Conservation (phyloP, 1,284 basidiomycete genomes). For the Ganoderma lucidum region DNA sequence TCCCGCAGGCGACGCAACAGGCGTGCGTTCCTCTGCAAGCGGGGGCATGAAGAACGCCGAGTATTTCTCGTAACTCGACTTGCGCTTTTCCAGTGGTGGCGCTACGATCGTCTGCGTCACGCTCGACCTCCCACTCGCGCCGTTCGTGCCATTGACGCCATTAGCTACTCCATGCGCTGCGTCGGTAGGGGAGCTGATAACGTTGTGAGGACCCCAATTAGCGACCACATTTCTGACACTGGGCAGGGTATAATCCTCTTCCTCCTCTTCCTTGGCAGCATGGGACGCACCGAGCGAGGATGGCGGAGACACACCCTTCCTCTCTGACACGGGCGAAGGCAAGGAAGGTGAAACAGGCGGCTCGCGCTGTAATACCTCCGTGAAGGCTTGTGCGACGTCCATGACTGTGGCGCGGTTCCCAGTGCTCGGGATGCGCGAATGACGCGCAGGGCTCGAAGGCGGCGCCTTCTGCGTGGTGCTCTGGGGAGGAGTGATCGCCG, state of each 20-base stretch:
- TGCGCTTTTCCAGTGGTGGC: conserved; percentile 57
- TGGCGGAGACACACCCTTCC: conserved; percentile 15
- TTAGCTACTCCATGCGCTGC: conserved; percentile 14
- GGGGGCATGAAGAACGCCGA: conserved; percentile 68
- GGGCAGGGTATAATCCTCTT: conserved; percentile 27
- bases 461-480: conserved; percentile 31
- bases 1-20: conserved; percentile 59
- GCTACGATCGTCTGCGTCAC: conserved; percentile 16
- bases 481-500: conserved; percentile 26
- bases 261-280: conserved; percentile 22
- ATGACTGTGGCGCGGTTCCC: conserved; percentile 76
- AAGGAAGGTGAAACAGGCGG: conserved; percentile 11
- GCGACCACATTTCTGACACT: conserved; percentile 38
- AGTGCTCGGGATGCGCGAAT: conserved; percentile 68
- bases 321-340: conserved; percentile 15
- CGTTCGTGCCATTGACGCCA: conserved; percentile 7
- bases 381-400: conserved; percentile 75
- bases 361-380: conserved; percentile 40
- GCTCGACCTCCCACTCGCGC: not conserved
- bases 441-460: conserved; percentile 44
- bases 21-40: conserved; percentile 72
- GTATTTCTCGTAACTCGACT: conserved; percentile 73
- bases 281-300: conserved; percentile 11
- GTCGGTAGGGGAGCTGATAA: conserved; percentile 8
- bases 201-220: conserved; percentile 32